Evolutionary conservation across 257 asterid species (phyloP), one percentile per base, ranked within the genome.

Genomic region (Ehretia macrophylla): DNA sequence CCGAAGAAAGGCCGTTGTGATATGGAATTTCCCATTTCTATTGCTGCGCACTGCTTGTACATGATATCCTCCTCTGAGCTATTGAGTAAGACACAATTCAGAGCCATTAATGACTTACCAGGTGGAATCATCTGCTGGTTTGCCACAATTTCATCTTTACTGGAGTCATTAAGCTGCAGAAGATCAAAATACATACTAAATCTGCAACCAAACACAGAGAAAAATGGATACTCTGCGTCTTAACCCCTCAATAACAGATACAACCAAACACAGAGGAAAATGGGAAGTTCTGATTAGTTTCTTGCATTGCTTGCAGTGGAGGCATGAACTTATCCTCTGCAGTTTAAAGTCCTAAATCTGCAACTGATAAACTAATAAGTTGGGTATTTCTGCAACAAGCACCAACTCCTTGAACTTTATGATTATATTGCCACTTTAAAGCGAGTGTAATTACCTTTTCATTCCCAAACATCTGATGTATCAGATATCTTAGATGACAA

Each of bases 61-160:
- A 88, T 86, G 66, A 82, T 73, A 76, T 93, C 99, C 56, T 51
- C 86, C 80, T 93, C 99, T 85, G 89, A 77, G 80, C 89, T 71
- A 79, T 93, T 85, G 90, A 93, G 21, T 54, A 93, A 86, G 82
- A 97, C 99, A 49, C 99, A 97, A 77, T 93, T 93, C 75, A 93
- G 71, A 66, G 97, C 97, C 96, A 93, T 79, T 70, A 93, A 75
- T 65, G 99, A 89, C 88, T 89, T 93, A 51, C 99, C 99, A 51
- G 99, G 94, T 20, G 99, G 97, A 61, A 93, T 80, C 99, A 89
- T 89, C 66, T 95, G 83, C 87, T 93, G 99, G 73, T 93, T 93
- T 49, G 81, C 74, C 50, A 81, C 77, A 62, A 93, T 93, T 83
- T 93, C 99, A 72, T 88, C 97, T 73, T 93, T 93, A 64, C 89